phyloP scores from a whole-genome alignment of 2,329 filamentous ascomycete species.

The Parastagonospora avenae region DNA sequence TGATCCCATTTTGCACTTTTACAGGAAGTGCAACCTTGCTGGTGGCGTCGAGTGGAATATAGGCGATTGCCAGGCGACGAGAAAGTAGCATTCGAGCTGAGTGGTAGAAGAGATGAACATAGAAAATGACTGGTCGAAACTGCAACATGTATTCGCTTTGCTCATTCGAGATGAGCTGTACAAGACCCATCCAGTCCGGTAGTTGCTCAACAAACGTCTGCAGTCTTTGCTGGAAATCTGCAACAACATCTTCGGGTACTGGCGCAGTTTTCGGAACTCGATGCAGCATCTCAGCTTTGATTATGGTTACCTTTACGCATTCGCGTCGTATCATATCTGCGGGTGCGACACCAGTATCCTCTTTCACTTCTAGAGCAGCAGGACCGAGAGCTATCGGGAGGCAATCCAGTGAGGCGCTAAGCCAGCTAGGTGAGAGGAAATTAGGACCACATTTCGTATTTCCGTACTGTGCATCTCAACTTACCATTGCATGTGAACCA shows the following conservation, averaged over 20 bases:
- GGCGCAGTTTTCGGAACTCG: constrained; percentile 3
- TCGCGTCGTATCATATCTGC: constrained; percentile 18
- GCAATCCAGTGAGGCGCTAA: constrained; percentile 21
- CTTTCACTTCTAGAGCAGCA: background rate
- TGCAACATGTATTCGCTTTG: background rate
- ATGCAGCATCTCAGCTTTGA: constrained; percentile 21
- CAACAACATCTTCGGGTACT: constrained; percentile 5
- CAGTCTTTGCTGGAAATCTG: constrained; percentile 13
- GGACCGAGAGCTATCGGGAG: constrained; percentile 1
- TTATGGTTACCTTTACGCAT: constrained; percentile 22
- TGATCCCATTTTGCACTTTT: constrained; percentile 9
- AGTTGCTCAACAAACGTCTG: constrained; percentile 13
- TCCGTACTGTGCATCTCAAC: no score
- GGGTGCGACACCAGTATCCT: constrained; percentile 4
- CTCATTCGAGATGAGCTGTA: background rate
- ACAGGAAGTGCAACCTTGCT: constrained; percentile 3
- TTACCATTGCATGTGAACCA: constrained; percentile 16
- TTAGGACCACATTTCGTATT: constrained; percentile 1
- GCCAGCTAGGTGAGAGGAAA: constrained; percentile 5
- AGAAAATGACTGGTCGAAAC: constrained; percentile 14
- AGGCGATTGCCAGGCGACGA: constrained; percentile 15
- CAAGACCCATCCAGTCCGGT: constrained; percentile 18
- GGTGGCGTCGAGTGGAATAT: constrained; percentile 3
- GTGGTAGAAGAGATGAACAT: constrained; percentile 27
- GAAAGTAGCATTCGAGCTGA: constrained; percentile 25